These are phyloP conservation scores for Byssochlamys sp. DNA, from an alignment of 2,329 filamentous ascomycete species.

Conservation along the genomic window DNA sequence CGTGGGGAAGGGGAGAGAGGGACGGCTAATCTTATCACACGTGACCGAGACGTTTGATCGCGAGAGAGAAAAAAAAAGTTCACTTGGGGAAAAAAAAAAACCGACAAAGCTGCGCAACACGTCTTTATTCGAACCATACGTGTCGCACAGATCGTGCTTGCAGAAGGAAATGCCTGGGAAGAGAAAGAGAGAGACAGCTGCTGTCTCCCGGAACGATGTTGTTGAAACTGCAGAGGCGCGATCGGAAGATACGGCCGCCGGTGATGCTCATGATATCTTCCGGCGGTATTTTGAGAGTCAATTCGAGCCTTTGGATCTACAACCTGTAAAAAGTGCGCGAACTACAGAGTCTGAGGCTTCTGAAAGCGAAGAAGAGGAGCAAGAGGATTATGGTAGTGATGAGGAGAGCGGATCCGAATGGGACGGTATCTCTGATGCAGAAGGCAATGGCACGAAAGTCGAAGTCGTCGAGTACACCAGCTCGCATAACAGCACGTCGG, in stretches of 20 bases:
- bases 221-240: conserved; percentile 11
- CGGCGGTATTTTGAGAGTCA: conserved; percentile 77
- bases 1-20: background rate
- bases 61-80: background rate
- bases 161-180: conserved; percentile 33
- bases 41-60: conserved; percentile 16
- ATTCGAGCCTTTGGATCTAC: conserved; percentile 61
- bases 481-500: conserved; percentile 29
- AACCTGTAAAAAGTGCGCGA: conserved; percentile 5
- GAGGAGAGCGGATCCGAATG: conserved; percentile 45
- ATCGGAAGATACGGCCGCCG: conserved; percentile 18
- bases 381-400: conserved; percentile 15
- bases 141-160: background rate
- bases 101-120: background rate
- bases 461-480: conserved; percentile 55
- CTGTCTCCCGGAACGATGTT: conserved; percentile 17
- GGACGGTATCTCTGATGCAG: conserved; percentile 53
- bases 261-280: conserved; percentile 64
- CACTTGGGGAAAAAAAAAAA: background rate
- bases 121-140: background rate
- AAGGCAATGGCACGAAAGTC: conserved; percentile 34
- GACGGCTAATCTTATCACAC: conserved; percentile 28
- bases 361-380: conserved; percentile 9
- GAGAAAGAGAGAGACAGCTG: conserved; percentile 37
- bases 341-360: conserved; percentile 9